These are phyloP conservation scores for Nicotiana tomentosiformis DNA, from an alignment of 257 asterid genomes.

Conservation along the genomic window DNA sequence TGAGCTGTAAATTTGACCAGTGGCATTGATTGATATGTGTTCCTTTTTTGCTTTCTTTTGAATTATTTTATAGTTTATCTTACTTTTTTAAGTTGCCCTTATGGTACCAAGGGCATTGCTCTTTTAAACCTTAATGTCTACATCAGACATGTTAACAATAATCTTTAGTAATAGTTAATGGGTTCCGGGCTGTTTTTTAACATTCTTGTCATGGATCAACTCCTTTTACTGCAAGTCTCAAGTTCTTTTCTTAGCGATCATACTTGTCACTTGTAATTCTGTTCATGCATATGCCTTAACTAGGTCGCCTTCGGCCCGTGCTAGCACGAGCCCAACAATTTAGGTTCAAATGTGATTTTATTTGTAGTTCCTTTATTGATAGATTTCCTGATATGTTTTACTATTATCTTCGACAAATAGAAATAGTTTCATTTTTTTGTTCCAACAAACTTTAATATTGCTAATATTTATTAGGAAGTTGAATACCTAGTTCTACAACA, in stretches of 20 bases:
- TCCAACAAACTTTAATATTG: too few relatives aligned
- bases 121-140: neutral
- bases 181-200: neutral
- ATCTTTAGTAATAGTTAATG: neutral
- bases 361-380: too few relatives aligned
- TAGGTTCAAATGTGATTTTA: too few relatives aligned
- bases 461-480: too few relatives aligned
- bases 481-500: too few relatives aligned
- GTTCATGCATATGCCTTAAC: neutral
- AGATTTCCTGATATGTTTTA: too few relatives aligned
- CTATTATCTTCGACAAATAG: too few relatives aligned
- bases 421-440: too few relatives aligned
- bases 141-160: neutral
- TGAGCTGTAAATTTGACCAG: neutral
- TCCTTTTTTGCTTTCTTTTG: neutral
- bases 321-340: too few relatives aligned
- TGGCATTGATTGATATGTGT: neutral
- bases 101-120: neutral
- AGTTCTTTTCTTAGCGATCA: neutral
- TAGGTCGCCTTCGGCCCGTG: too few relatives aligned
- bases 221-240: neutral
- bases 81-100: neutral
- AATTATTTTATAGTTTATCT: neutral
- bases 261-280: neutral
- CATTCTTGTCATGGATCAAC: neutral